Percentiles rank a stretch among this genome's conserved stretches.
phyloP scores from a whole-genome alignment of 192 early-diverging fungal species.

The Rhizoclosmatium sp. region DNA sequence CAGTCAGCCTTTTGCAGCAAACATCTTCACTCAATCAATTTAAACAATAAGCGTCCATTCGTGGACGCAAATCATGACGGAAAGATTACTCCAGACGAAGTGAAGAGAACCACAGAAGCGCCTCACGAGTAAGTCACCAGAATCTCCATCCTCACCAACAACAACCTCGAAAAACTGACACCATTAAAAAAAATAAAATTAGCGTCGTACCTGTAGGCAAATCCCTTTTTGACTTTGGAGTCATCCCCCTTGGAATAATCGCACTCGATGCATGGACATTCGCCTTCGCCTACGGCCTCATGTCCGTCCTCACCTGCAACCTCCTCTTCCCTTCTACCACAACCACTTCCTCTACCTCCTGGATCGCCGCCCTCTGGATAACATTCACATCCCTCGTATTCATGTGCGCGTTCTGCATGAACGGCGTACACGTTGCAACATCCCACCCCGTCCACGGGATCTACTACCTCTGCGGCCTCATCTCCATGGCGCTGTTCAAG shows the following conservation, averaged over 20 bases:
- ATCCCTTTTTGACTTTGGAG: neutral
- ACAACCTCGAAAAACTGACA: neutral
- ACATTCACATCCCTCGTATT: neutral
- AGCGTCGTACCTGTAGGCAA: neutral
- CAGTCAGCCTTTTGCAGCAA: neutral
- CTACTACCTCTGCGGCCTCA: neutral
- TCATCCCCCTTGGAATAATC: neutral
- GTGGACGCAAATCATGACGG: neutral
- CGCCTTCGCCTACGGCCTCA: neutral
- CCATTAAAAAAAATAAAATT: neutral
- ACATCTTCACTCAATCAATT: neutral
- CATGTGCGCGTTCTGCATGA: conserved; percentile 14
- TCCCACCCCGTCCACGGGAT: neutral
- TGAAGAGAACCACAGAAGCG: neutral
- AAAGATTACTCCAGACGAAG: neutral
- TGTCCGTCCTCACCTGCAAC: conserved; percentile 3
- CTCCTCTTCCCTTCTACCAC: neutral
- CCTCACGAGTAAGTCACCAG: neutral
- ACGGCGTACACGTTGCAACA: neutral
- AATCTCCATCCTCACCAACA: neutral
- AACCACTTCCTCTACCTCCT: neutral
- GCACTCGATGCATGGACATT: neutral
- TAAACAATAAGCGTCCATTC: neutral
- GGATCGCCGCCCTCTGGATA: neutral
- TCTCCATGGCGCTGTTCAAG: neutral